phyloP scores from a whole-genome alignment of 2,329 filamentous ascomycete species.

The Pseudogymnoascus pannorum region DNA sequence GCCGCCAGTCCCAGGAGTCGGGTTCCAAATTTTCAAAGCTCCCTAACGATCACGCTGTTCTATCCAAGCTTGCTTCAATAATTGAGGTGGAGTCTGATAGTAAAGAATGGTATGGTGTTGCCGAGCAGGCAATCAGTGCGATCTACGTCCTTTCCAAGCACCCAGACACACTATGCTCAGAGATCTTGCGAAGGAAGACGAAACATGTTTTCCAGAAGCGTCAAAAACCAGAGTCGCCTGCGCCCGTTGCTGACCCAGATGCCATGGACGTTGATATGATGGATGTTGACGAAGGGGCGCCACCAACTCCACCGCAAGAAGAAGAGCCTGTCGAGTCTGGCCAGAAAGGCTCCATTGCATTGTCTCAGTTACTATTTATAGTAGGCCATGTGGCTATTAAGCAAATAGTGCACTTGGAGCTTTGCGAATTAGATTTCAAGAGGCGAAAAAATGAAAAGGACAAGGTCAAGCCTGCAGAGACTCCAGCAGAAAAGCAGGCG shows the following conservation, averaged over 20 bases:
- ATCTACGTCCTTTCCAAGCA: conserved; percentile 94
- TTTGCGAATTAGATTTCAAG: conserved; percentile 98
- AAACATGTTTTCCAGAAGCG: conserved; percentile 61
- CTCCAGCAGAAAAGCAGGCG: conserved; percentile 44
- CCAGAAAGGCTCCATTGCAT: conserved; percentile 62
- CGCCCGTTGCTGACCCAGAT: conserved; percentile 19
- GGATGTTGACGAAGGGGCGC: conserved; percentile 25
- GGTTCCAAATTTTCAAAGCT: conserved; percentile 65
- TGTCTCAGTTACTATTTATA: conserved; percentile 89
- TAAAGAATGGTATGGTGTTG: conserved; percentile 93
- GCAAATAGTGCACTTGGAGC: conserved; percentile 94
- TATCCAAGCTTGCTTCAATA: conserved; percentile 73
- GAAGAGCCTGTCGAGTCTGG: conserved; percentile 34
- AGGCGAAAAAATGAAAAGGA: conserved; percentile 87
- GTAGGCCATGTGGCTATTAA: conserved; percentile 97
- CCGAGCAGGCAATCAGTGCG: conserved; percentile 91
- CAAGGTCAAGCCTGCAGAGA: conserved; percentile 47
- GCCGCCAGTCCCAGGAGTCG: conserved; percentile 71
- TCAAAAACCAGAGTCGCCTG: conserved; percentile 21
- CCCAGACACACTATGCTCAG: conserved; percentile 85
- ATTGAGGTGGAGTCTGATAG: conserved; percentile 79
- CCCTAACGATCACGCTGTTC: conserved; percentile 84
- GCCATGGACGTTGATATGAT: conserved; percentile 21
- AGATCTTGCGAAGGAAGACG: conserved; percentile 81
- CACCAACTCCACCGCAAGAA: conserved; percentile 27